Evolutionary conservation across 2,329 filamentous ascomycete genomes (phyloP).

Genomic region (Ophiostoma sp.): DNA sequence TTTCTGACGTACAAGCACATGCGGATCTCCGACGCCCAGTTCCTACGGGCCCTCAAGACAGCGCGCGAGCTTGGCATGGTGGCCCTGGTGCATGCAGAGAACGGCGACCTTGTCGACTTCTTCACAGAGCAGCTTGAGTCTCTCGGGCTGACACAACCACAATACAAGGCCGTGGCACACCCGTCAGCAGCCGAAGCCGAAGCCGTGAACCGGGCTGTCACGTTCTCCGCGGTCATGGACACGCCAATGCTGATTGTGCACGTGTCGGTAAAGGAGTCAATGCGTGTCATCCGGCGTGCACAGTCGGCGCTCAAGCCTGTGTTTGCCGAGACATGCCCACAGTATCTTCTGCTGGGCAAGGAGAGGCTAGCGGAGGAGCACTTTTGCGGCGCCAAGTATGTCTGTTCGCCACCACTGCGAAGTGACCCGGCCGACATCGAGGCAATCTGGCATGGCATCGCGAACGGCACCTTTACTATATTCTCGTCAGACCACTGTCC

Average conservation of each 20-base stretch:
- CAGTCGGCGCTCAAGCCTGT: slow-evolving; percentile 47
- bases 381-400: slow-evolving; percentile 44
- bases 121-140: slow-evolving; percentile 32
- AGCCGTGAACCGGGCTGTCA: slow-evolving; percentile 45
- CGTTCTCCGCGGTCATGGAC: slow-evolving; percentile 42
- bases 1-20: slow-evolving; percentile 49
- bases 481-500: slow-evolving; percentile 46
- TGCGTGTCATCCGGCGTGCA: slow-evolving; percentile 45
- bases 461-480: slow-evolving; percentile 50
- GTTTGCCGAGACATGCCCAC: slow-evolving; percentile 53
- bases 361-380: slow-evolving; percentile 26
- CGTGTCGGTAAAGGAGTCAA: slow-evolving; percentile 43
- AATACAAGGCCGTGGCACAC: slow-evolving; percentile 42
- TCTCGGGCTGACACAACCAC: slow-evolving; percentile 33
- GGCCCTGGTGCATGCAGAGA: slow-evolving; percentile 57
- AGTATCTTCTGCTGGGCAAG: slow-evolving; percentile 50
- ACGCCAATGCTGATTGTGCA: slow-evolving; percentile 49
- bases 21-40: slow-evolving; percentile 43
- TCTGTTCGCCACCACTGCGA: slow-evolving; percentile 48
- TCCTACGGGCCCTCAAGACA: slow-evolving; percentile 46
- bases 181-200: slow-evolving; percentile 44
- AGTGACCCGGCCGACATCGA: slow-evolving; percentile 41
- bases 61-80: slow-evolving; percentile 43
- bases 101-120: slow-evolving; percentile 51
- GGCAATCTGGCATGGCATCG: slow-evolving; percentile 46